Percentiles rank a stretch among this genome's conserved stretches.
These are phyloP conservation scores for Puccinia coronata DNA, from an alignment of 1,284 basidiomycete genomes.

Conservation along the genomic window DNA sequence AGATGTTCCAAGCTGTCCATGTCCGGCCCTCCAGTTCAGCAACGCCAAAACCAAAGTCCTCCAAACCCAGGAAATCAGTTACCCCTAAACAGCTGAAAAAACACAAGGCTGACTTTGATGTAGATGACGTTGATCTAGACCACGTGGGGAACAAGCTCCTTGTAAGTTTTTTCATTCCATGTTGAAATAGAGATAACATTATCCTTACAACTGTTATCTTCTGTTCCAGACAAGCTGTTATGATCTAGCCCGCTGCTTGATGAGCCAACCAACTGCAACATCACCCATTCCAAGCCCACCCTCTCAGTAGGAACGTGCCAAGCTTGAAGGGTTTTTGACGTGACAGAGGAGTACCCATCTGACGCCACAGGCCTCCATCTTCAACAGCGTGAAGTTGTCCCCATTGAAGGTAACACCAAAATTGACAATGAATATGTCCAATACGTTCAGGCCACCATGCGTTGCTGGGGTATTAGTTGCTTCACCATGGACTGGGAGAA, in stretches of 20 bases:
- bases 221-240: constrained; percentile 23
- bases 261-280: constrained; percentile 26
- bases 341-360: not conserved
- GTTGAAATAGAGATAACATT: not conserved
- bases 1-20: constrained; percentile 13
- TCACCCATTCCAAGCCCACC: constrained; percentile 26
- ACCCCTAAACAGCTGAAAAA: constrained; percentile 1
- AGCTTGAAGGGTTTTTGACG: constrained; percentile 28
- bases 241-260: constrained; percentile 13
- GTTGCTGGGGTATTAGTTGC: constrained; percentile 22
- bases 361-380: constrained; percentile 17
- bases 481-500: constrained; percentile 47
- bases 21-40: not conserved
- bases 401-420: constrained; percentile 21
- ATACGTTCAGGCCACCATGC: constrained; percentile 29
- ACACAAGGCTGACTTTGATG: not conserved
- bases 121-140: not conserved
- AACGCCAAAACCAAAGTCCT: not conserved
- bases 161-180: not conserved
- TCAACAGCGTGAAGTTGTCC: constrained; percentile 15
- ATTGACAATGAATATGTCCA: constrained; percentile 33
- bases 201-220: not conserved
- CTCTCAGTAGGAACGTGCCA: not conserved
- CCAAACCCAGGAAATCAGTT: not conserved
- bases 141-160: not conserved